Evolutionary conservation across 2,329 filamentous ascomycete species (phyloP).

Genomic region (Fusarium cyanostomum): DNA sequence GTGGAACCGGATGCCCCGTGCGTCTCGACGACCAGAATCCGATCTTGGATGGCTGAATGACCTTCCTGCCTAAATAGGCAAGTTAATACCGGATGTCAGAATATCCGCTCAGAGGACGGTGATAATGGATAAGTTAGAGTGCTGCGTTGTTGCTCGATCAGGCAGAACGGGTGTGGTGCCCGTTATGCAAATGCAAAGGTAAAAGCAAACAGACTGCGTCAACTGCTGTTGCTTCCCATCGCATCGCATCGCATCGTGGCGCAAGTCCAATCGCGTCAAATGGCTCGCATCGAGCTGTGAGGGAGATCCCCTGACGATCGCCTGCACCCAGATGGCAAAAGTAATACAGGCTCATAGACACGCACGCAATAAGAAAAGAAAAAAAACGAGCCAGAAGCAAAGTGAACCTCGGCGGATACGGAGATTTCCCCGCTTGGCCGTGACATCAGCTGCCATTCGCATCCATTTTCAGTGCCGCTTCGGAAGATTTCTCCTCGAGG

Average conservation of each 20-base stretch:
- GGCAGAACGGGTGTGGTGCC: not conserved
- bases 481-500: conserved; percentile 4
- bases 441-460: not conserved
- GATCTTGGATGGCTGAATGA: not conserved
- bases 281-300: not conserved
- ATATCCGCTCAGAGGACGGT: conserved; percentile 10
- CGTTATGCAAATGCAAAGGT: not conserved
- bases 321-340: conserved; percentile 2
- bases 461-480: not conserved
- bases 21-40: not conserved
- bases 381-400: not conserved
- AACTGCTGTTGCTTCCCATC: not conserved
- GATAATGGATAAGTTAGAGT: conserved; percentile 3
- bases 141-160: not conserved
- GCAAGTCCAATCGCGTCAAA: not conserved
- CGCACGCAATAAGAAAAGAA: conserved; percentile 2
- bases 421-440: not conserved
- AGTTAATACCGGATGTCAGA: conserved; percentile 1
- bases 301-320: not conserved
- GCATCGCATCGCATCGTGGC: not conserved
- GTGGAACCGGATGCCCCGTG: not conserved
- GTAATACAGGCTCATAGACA: not conserved
- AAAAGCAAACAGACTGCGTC: not conserved
- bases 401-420: not conserved
- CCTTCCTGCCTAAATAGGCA: conserved; percentile 14